A percentile compares a stretch with the other conserved stretches of the same genome.
phyloP scores from a whole-genome alignment of 352 stramenopile species.

The Phytopythium helicoides region DNA sequence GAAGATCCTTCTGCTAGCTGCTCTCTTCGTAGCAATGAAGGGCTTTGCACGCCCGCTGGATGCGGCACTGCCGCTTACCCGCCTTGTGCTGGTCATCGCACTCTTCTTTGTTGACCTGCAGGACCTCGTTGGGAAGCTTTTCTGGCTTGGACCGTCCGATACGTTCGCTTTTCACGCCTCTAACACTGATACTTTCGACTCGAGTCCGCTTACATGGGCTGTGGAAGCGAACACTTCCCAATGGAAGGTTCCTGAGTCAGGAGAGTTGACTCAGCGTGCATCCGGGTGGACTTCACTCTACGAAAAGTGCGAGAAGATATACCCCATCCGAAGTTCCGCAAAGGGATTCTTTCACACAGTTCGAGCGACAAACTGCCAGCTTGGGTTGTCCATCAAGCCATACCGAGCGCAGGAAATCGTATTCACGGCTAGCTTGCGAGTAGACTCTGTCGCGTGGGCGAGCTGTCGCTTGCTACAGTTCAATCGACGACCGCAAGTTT shows the following conservation, averaged over 20 bases:
- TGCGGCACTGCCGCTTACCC: slow-evolving; percentile 2
- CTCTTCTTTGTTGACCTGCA: slow-evolving; percentile 33
- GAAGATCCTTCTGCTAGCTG: no score
- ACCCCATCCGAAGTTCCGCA: slow-evolving; percentile 14
- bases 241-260: slow-evolving; percentile 11
- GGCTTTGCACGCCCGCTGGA: background rate
- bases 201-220: slow-evolving; percentile 11
- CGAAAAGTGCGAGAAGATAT: slow-evolving; percentile 25
- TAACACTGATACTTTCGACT: slow-evolving; percentile 17
- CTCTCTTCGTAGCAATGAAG: background rate
- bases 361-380: slow-evolving; percentile 23
- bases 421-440: slow-evolving; percentile 34
- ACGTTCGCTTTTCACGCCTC: slow-evolving; percentile 31
- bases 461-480: slow-evolving; percentile 55
- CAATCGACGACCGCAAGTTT: slow-evolving; percentile 45
- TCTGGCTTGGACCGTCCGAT: slow-evolving; percentile 31
- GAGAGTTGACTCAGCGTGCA: slow-evolving; percentile 10
- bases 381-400: slow-evolving; percentile 9
- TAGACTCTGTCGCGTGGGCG: slow-evolving; percentile 52
- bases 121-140: slow-evolving; percentile 31
- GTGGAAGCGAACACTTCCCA: background rate
- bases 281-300: slow-evolving; percentile 39
- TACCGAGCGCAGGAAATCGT: slow-evolving; percentile 27
- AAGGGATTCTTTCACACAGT: slow-evolving; percentile 22
- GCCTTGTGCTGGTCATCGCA: slow-evolving; percentile 14